phyloP scores from a whole-genome alignment of 495 filamentous ascomycete genomes.

The Usnea hakonensis region DNA sequence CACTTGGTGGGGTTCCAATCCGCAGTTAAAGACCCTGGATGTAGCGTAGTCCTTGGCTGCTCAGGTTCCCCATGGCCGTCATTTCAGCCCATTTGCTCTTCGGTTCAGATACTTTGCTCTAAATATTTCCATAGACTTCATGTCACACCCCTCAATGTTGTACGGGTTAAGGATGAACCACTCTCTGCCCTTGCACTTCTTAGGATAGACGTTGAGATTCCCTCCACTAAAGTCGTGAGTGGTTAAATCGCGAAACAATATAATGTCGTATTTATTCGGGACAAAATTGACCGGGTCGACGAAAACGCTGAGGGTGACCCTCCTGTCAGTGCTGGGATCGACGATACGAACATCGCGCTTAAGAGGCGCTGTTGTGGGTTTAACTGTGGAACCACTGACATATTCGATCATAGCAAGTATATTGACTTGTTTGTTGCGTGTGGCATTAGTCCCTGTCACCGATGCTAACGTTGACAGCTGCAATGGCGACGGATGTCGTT shows the following conservation, averaged over 20 bases:
- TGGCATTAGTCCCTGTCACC: conserved; percentile 16
- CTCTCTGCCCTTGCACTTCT: conserved; percentile 19
- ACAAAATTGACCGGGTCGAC: conserved; percentile 21
- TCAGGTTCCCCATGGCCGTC: neutral
- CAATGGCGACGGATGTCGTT: neutral
- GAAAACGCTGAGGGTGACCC: conserved; percentile 24
- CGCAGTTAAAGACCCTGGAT: neutral
- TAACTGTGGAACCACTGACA: conserved; percentile 16
- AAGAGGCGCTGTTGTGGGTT: conserved; percentile 11
- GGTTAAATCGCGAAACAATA: conserved; percentile 23
- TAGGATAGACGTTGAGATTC: conserved; percentile 22
- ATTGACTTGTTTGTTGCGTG: conserved; percentile 18
- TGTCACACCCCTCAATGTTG: neutral
- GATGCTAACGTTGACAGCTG: conserved; percentile 16
- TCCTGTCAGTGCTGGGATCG: conserved; percentile 22
- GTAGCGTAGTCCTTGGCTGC: neutral
- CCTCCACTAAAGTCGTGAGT: conserved; percentile 22
- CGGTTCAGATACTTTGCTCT: neutral
- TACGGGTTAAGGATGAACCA: conserved; percentile 25
- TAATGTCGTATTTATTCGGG: conserved; percentile 22
- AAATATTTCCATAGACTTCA: neutral
- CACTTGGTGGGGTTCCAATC: neutral
- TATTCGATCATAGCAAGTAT: conserved; percentile 22
- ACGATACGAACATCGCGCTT: conserved; percentile 26
- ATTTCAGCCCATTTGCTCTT: neutral